Conservation (phyloP, 2,329 filamentous ascomycete genomes). For the Penicillium sp. region DNA sequence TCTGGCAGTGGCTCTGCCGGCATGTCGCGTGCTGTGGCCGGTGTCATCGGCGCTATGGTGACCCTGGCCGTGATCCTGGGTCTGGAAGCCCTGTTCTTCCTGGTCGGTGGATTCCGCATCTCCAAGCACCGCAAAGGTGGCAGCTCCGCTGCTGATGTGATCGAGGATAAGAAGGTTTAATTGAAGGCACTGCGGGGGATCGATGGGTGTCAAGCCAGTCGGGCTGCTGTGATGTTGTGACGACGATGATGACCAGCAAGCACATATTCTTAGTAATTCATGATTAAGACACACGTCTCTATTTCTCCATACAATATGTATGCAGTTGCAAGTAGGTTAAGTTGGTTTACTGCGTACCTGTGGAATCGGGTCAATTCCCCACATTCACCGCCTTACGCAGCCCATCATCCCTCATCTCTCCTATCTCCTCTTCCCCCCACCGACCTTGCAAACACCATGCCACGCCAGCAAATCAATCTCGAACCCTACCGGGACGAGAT, state of each 20-base stretch:
- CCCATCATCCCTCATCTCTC: neutral
- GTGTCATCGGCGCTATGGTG: conserved; percentile 71
- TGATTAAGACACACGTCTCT: neutral
- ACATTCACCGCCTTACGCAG: conserved; percentile 19
- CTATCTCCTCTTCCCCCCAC: neutral
- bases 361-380: neutral
- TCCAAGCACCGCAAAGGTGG: conserved; percentile 47
- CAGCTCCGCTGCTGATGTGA: conserved; percentile 5
- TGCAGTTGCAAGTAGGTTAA: too few relatives aligned
- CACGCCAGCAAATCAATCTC: conserved; percentile 24
- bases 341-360: neutral
- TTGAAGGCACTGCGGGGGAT: neutral
- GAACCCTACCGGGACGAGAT: conserved; percentile 24
- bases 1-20: conserved; percentile 36
- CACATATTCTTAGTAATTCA: conserved; percentile 1
- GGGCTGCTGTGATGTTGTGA: conserved; percentile 1
- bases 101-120: conserved; percentile 55
- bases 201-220: neutral
- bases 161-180: conserved; percentile 19
- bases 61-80: conserved; percentile 60
- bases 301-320: too few relatives aligned
- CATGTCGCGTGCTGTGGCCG: conserved; percentile 67
- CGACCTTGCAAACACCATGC: conserved; percentile 8
- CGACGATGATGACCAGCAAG: conserved; percentile 5
- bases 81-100: conserved; percentile 49